phyloP scores from a whole-genome alignment of 805 yeast genomes.

The Metschnikowia arizonensis region DNA sequence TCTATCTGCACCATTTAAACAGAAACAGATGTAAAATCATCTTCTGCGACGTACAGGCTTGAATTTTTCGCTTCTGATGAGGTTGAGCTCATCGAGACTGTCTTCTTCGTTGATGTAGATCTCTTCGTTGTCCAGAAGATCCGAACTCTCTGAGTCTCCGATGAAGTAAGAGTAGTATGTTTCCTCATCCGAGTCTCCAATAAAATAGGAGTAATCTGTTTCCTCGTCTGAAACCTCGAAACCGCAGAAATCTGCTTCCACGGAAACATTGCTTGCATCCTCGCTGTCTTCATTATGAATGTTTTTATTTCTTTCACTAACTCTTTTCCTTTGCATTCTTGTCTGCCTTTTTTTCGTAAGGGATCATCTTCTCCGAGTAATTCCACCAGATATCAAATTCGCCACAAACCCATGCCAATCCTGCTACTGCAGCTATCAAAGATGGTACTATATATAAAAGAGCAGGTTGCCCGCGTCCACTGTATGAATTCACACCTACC shows the following conservation, averaged over 20 bases:
- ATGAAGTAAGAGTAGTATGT: constrained; percentile 11
- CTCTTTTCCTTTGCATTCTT: neutral
- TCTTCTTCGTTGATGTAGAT: neutral
- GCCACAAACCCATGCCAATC: constrained; percentile 33
- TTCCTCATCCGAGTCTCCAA: constrained; percentile 7
- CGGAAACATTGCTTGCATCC: neutral
- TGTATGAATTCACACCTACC: constrained; percentile 34
- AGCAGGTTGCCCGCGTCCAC: constrained; percentile 60
- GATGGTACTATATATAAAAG: constrained; percentile 58
- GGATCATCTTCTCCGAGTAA: constrained; percentile 29
- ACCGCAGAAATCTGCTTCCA: neutral
- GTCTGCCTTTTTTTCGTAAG: constrained; percentile 6
- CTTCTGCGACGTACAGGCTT: neutral
- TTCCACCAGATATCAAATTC: constrained; percentile 42
- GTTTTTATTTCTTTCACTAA: neutral
- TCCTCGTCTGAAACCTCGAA: constrained; percentile 9
- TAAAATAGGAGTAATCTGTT: constrained; percentile 9
- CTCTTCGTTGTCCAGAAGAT: constrained; percentile 15
- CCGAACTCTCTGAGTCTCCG: neutral
- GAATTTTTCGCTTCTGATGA: neutral
- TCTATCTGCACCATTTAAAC: neutral
- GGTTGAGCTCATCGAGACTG: neutral
- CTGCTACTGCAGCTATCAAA: constrained; percentile 28
- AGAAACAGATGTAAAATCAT: too few relatives aligned
- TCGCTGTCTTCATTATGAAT: neutral